These are phyloP conservation scores for Penicillium sp. DNA, from an alignment of 2,329 filamentous ascomycete genomes.

Conservation along the genomic window DNA sequence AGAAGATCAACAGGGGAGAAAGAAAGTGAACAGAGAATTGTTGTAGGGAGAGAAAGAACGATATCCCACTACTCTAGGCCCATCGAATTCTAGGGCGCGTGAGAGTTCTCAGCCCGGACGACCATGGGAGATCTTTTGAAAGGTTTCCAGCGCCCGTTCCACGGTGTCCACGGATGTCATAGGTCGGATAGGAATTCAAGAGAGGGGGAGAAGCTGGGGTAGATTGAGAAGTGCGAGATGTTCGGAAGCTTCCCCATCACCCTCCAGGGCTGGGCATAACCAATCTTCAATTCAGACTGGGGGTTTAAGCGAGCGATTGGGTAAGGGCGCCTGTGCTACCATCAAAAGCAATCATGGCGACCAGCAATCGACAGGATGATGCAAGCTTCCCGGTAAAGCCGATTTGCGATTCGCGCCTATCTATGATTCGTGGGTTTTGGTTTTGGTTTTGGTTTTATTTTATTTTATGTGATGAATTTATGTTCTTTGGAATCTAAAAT, in stretches of 20 bases:
- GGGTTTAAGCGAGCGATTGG: not conserved
- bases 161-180: constrained; percentile 19
- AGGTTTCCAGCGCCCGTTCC: not conserved
- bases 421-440: no score
- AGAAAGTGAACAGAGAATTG: not conserved
- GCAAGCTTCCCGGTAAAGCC: constrained; percentile 11
- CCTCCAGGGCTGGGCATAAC: not conserved
- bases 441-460: no score
- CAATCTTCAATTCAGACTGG: not conserved
- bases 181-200: constrained; percentile 16
- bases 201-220: constrained; percentile 3
- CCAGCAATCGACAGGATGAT: constrained; percentile 6
- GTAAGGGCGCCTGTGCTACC: not conserved
- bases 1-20: constrained; percentile 1
- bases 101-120: not conserved
- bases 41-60: not conserved
- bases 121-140: constrained; percentile 3
- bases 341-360: constrained; percentile 9
- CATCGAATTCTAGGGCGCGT: not conserved
- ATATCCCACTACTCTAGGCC: not conserved
- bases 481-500: no score
- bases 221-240: not conserved
- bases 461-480: no score
- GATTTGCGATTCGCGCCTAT: not conserved
- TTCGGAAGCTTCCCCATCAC: not conserved